Evolutionary conservation across 2,329 filamentous ascomycete species (phyloP), one percentile per base, ranked within the genome.

Genomic region (Pseudodiploospora longispora): DNA sequence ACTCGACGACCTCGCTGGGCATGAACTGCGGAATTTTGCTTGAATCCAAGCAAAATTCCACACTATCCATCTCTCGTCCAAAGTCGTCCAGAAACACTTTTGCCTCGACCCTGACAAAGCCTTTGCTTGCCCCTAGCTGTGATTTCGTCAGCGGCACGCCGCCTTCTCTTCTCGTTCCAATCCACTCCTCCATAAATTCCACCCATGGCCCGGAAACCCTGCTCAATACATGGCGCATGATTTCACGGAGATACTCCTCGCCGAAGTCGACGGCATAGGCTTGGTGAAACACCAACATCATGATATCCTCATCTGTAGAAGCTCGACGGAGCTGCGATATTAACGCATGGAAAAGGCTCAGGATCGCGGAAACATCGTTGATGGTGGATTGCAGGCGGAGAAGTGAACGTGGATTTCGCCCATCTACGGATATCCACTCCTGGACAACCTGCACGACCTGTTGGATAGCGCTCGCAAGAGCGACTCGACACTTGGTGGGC

Each of bases 11-110:
- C 46, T 93, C 86, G 5, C 69, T 60, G 0, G 82, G 75, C 37
- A 94, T 71, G 52, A 93, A 93, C 2, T 72, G 69, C 1, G 87
- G 87, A 65, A 93, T 80, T 49, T 77, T 76, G 29, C 75, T 68
- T 27, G 71, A 69, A 47, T 84, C 79, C 30, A 90, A 72, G 5
- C 78, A 64, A 52, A 78, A 86, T 49, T 85, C 78, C 2, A 72
- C 58, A 27, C 79, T 75, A 34, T 75, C 72, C 6, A 71, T 63
- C 52, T 82, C 71, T 19, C 76, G 69, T 1, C 75, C 78, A 47
- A 74, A 72, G 38, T 83, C 79, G 47, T 85, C 76, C 12, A 75
- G 60, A 59, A 70, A 76, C 29, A 69, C 62, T 41, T 72, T 70
- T 19, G 69, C 68, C 32, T 78, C 76, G 1, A 82, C 66, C 42